These are phyloP conservation scores for Hysterangium stoloniferum DNA, from an alignment of 768 basidiomycete species.

Conservation along the genomic window DNA sequence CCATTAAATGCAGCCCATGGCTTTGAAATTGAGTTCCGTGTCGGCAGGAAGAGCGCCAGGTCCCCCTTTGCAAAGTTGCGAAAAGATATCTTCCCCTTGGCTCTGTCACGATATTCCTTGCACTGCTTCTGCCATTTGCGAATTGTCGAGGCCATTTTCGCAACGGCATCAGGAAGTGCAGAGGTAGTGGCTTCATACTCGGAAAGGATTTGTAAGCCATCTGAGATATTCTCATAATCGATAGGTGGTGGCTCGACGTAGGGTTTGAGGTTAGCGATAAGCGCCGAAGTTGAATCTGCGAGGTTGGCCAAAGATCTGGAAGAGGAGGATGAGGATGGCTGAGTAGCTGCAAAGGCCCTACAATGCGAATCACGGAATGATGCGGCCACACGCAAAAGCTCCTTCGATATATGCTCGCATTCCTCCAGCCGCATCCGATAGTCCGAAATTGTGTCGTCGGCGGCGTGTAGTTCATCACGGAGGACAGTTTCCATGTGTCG, in stretches of 20 bases:
- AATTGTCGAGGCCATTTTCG: constrained; percentile 76
- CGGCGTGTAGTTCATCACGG: constrained; percentile 66
- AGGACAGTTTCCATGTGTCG: constrained; percentile 60
- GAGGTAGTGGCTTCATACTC: constrained; percentile 22
- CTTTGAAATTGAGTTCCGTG: constrained; percentile 85
- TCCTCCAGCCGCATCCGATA: constrained; percentile 62
- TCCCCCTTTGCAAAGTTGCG: constrained; percentile 94
- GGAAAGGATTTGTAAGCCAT: constrained; percentile 54
- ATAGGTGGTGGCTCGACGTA: constrained; percentile 64
- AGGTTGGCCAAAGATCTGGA: constrained; percentile 41
- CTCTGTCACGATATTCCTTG: constrained; percentile 91
- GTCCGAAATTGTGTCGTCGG: constrained; percentile 57
- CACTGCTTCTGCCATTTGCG: constrained; percentile 98
- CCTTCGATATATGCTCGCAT: constrained; percentile 63
- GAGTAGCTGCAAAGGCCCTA: constrained; percentile 58
- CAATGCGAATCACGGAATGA: constrained; percentile 70
- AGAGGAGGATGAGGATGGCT: constrained; percentile 43
- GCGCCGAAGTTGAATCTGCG: constrained; percentile 27
- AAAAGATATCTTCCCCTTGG: constrained; percentile 94
- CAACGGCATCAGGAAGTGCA: constrained; percentile 74
- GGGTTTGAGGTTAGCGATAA: constrained; percentile 38
- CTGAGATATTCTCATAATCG: constrained; percentile 66
- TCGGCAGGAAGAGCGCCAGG: constrained; percentile 91
- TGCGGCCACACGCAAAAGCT: constrained; percentile 74
- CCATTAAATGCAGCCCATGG: constrained; percentile 99